These are phyloP conservation scores for Ceratocystis cubensis DNA, from an alignment of 2,329 filamentous ascomycete species.

Conservation along the genomic window DNA sequence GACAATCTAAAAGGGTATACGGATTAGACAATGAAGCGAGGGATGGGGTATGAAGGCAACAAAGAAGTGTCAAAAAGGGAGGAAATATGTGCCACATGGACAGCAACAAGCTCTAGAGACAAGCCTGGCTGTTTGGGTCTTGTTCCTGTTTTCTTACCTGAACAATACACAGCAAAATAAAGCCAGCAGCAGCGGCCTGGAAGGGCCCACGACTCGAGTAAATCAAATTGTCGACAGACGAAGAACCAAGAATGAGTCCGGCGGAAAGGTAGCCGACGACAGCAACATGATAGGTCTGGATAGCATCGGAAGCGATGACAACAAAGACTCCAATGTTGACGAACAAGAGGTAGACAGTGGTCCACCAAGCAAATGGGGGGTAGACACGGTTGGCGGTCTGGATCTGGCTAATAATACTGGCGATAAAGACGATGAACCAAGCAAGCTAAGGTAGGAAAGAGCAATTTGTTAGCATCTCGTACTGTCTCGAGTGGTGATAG, in stretches of 20 bases:
- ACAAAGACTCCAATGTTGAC: conserved; percentile 67
- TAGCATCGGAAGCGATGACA: conserved; percentile 71
- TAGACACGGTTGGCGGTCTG: conserved; percentile 39
- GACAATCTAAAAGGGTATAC: conserved; percentile 51
- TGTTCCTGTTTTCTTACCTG: conserved; percentile 46
- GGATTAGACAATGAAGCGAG: background rate
- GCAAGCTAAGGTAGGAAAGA: conserved; percentile 55
- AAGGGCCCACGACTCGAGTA: conserved; percentile 61
- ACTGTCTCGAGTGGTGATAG: background rate
- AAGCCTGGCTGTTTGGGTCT: background rate
- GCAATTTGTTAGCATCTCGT: background rate
- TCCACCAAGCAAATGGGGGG: conserved; percentile 88
- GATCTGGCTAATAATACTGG: conserved; percentile 44
- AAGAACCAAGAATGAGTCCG: conserved; percentile 73
- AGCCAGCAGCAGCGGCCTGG: conserved; percentile 81
- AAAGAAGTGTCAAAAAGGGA: background rate
- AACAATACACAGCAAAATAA: conserved; percentile 88
- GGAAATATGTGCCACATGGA: background rate
- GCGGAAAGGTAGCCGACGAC: conserved; percentile 76
- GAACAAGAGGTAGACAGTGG: conserved; percentile 72
- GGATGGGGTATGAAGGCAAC: background rate
- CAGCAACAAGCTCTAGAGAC: conserved; percentile 22
- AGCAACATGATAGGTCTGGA: conserved; percentile 82
- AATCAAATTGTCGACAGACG: conserved; percentile 73
- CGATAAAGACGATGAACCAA: conserved; percentile 86